phyloP scores from a whole-genome alignment of 2,329 filamentous ascomycete genomes.

The Colletotrichum orbiculare region DNA sequence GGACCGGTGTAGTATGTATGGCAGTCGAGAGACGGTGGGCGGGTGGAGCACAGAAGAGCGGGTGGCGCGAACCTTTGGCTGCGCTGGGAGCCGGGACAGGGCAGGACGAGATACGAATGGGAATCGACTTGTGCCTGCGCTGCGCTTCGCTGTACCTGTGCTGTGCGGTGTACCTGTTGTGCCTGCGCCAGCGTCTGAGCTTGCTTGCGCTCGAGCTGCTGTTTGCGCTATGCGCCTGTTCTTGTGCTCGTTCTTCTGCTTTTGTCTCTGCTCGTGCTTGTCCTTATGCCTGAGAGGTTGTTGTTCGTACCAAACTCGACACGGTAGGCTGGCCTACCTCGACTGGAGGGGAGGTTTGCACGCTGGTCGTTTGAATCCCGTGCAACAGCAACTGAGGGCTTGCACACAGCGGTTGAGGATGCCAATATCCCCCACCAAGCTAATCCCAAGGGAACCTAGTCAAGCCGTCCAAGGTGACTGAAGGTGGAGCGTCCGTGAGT shows the following conservation, averaged over 20 bases:
- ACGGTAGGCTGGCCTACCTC: slow-evolving; percentile 7
- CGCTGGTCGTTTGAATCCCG: slow-evolving; percentile 31
- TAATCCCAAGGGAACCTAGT: slow-evolving; percentile 35
- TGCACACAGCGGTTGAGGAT: slow-evolving; percentile 28
- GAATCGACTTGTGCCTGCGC: slow-evolving; percentile 34
- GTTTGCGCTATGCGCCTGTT: no score
- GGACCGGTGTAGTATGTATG: slow-evolving; percentile 38
- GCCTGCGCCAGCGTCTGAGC: slow-evolving; percentile 18
- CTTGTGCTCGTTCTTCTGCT: no score
- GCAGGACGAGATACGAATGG: slow-evolving; percentile 34
- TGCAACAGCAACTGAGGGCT: slow-evolving; percentile 21
- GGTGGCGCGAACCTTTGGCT: slow-evolving; percentile 36
- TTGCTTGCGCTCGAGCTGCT: not conserved
- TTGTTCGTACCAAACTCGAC: not conserved
- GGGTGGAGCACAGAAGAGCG: slow-evolving; percentile 36
- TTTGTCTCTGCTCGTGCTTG: no score
- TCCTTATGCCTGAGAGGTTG: slow-evolving; percentile 23
- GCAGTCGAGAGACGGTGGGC: slow-evolving; percentile 35
- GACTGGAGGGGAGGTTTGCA: slow-evolving; percentile 21
- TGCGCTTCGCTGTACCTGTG: no score
- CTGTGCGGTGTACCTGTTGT: not conserved
- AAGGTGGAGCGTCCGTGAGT: slow-evolving; percentile 33
- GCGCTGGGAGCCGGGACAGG: slow-evolving; percentile 27
- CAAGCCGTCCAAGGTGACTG: slow-evolving; percentile 25
- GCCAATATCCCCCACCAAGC: slow-evolving; percentile 32